Conservation (phyloP, 2,329 filamentous ascomycete genomes). For the Xenosphaeropsis pyriputrescens region DNA sequence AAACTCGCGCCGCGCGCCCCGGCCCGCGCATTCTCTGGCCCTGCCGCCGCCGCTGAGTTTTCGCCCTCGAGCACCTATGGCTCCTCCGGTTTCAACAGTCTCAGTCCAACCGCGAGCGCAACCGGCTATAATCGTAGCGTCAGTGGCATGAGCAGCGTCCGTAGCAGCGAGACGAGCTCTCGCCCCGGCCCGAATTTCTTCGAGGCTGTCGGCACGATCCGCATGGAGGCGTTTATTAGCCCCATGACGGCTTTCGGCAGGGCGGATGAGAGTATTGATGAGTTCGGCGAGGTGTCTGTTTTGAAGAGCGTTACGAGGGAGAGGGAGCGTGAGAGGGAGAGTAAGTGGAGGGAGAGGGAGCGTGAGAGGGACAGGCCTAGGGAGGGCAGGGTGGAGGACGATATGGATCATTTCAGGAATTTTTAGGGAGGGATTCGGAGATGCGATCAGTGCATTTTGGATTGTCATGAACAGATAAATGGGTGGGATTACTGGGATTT, state of each 20-base stretch:
- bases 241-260: conserved; percentile 27
- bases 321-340: conserved; percentile 10
- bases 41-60: conserved; percentile 35
- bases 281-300: conserved; percentile 16
- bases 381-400: too few species aligned
- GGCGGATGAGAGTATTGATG: conserved; percentile 16
- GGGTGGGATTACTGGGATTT: too few species aligned
- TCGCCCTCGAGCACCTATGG: too few species aligned
- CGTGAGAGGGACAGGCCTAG: conserved; percentile 8
- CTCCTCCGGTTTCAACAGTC: too few species aligned
- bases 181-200: conserved; percentile 43
- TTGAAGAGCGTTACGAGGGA: neutral
- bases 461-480: too few species aligned
- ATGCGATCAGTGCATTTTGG: too few species aligned
- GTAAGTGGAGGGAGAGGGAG: conserved; percentile 11
- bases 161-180: conserved; percentile 16
- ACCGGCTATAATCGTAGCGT: conserved; percentile 27
- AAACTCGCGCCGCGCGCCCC: conserved; percentile 54
- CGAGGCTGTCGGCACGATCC: conserved; percentile 76
- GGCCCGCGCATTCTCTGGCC: conserved; percentile 58
- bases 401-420: too few species aligned
- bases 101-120: conserved; percentile 26
- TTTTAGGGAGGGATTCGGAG: too few species aligned
- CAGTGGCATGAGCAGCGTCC: conserved; percentile 19
- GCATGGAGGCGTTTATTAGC: conserved; percentile 94